Evolutionary conservation across 1,139 yeast genomes (phyloP).

Genomic region (Meyerozyma athensensis): DNA sequence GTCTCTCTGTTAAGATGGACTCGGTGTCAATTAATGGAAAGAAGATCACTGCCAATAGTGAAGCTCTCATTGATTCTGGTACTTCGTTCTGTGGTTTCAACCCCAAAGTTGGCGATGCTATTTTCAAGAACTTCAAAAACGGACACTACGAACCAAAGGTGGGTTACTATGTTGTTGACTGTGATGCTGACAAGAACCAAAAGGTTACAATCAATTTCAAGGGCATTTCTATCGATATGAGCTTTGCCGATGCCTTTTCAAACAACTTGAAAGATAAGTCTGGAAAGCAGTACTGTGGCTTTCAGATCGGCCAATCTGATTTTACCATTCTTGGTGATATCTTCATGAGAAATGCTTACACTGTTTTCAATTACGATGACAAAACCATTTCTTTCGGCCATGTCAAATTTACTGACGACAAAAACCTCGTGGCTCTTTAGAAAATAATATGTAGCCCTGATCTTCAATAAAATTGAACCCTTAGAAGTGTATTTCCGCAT

Average conservation of each 20-base stretch:
- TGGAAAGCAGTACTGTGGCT: neutral
- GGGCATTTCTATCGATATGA: conserved; percentile 10
- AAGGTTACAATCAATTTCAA: conserved; percentile 9
- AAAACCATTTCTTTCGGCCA: conserved; percentile 23
- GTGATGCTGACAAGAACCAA: neutral
- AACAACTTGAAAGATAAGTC: neutral
- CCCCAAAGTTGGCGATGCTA: neutral
- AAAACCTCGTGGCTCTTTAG: neutral
- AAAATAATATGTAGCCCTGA: too few relatives aligned
- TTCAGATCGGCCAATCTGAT: neutral
- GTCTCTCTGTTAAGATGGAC: neutral
- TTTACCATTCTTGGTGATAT: conserved; percentile 21
- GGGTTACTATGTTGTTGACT: neutral
- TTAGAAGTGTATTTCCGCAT: too few relatives aligned
- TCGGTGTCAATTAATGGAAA: neutral
- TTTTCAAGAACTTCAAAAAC: neutral
- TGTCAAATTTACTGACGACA: conserved; percentile 11
- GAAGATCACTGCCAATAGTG: neutral
- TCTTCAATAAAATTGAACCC: too few relatives aligned
- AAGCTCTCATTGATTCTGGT: neutral
- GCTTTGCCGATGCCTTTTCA: conserved; percentile 5
- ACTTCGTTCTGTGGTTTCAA: neutral
- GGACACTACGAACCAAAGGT: neutral
- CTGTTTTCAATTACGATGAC: conserved; percentile 26
- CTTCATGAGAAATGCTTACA: conserved; percentile 27